These are phyloP conservation scores for Fusarium denticulatum DNA, from an alignment of 2,329 filamentous ascomycete genomes.

Conservation along the genomic window DNA sequence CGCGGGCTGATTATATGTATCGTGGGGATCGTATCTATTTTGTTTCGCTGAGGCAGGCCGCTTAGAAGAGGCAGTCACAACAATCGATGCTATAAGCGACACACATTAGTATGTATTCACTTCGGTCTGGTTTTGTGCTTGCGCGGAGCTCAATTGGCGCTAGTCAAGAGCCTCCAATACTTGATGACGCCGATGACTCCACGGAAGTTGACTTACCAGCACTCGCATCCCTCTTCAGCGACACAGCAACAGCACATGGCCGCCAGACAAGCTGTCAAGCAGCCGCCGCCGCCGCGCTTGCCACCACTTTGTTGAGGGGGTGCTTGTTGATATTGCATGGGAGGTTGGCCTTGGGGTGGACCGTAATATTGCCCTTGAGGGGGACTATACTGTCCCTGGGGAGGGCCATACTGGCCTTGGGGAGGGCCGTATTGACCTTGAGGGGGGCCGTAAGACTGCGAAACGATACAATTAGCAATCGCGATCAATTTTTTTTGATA, in stretches of 20 bases:
- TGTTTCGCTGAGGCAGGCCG: background rate
- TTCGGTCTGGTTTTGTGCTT: background rate
- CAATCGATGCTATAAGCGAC: constrained; percentile 49
- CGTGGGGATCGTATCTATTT: constrained; percentile 6
- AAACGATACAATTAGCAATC: constrained; percentile 19
- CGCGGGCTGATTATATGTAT: background rate
- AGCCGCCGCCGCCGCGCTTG: constrained; percentile 52
- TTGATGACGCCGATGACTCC: constrained; percentile 4
- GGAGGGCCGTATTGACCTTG: constrained; percentile 43
- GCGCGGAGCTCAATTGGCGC: constrained; percentile 3
- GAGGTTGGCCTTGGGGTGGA: constrained; percentile 52
- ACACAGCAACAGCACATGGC: constrained; percentile 62
- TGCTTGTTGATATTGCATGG: constrained; percentile 57
- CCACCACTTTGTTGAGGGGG: constrained; percentile 49
- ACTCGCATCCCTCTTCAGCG: constrained; percentile 61
- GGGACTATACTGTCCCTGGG: constrained; percentile 44
- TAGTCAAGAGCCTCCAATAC: constrained; percentile 1
- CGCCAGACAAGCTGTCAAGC: constrained; percentile 59
- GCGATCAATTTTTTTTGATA: background rate
- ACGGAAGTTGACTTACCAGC: constrained; percentile 50
- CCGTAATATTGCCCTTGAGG: constrained; percentile 46
- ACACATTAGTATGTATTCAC: constrained; percentile 1
- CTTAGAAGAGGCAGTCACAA: constrained; percentile 54
- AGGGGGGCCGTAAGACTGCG: constrained; percentile 46
- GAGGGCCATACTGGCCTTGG: constrained; percentile 44